phyloP scores from a whole-genome alignment of 2,329 filamentous ascomycete species.

The Fusarium torulosum region DNA sequence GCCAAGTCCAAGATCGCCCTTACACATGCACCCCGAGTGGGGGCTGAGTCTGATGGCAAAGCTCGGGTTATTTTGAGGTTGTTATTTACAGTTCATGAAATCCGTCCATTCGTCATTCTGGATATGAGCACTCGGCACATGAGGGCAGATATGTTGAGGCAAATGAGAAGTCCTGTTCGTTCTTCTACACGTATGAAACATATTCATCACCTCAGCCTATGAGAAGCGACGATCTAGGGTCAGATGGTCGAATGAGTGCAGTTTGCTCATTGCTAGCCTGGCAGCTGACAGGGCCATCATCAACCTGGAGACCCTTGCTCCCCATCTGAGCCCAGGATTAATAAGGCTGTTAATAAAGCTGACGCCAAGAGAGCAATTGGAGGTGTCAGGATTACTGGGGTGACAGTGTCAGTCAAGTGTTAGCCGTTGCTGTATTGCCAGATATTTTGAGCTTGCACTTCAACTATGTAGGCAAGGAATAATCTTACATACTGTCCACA shows the following conservation, averaged over 20 bases:
- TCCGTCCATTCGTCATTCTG: too few relatives aligned
- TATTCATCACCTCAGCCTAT: neutral
- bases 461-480: too few relatives aligned
- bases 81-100: neutral
- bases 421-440: neutral
- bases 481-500: neutral
- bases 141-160: neutral
- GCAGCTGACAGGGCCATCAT: constrained; percentile 2
- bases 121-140: neutral
- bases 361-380: constrained; percentile 1
- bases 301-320: constrained; percentile 5
- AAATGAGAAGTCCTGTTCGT: neutral
- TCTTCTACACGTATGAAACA: neutral
- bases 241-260: constrained; percentile 3
- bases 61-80: neutral
- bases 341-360: constrained; percentile 16
- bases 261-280: neutral
- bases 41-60: neutral
- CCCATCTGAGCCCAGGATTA: constrained; percentile 10
- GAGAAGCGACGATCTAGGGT: neutral
- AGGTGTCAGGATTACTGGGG: neutral
- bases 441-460: constrained; percentile 6
- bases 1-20: neutral
- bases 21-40: neutral
- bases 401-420: neutral